Evolutionary conservation across 257 asterid species (phyloP).

Genomic region (Anisodus acutangulus): DNA sequence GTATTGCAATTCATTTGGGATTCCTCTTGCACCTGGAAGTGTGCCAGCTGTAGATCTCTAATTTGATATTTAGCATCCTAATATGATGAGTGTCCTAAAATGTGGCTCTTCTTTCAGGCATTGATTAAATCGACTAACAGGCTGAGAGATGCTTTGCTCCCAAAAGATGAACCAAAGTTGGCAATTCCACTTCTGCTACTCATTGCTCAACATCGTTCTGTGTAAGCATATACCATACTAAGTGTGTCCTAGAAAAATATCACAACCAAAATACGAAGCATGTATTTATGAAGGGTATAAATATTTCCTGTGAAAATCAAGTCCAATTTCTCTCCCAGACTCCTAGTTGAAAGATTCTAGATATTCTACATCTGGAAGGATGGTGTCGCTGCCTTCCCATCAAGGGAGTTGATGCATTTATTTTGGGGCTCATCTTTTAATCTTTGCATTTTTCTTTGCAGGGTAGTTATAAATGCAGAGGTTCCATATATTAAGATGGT

Average conservation of each 20-base stretch:
- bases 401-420: not conserved
- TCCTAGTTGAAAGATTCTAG: conserved; percentile 12
- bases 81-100: conserved; percentile 13
- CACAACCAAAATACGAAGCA: not conserved
- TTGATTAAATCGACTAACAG: conserved; percentile 91
- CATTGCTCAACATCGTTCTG: conserved; percentile 93
- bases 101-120: conserved; percentile 60
- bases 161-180: conserved; percentile 89
- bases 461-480: conserved; percentile 90
- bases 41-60: not conserved
- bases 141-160: conserved; percentile 87
- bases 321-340: not conserved
- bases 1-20: conserved; percentile 10
- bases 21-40: conserved; percentile 8
- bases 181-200: conserved; percentile 94
- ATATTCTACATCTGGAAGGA: not conserved
- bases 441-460: conserved; percentile 41
- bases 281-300: conserved; percentile 14
- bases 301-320: not conserved
- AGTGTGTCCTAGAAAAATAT: conserved; percentile 14
- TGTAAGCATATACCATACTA: conserved; percentile 55
- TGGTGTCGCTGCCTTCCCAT: not conserved
- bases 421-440: not conserved
- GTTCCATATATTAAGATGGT: conserved; percentile 94
- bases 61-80: not conserved